Conservation (phyloP, 768 basidiomycete genomes). For the Austroboletus eburneus region DNA sequence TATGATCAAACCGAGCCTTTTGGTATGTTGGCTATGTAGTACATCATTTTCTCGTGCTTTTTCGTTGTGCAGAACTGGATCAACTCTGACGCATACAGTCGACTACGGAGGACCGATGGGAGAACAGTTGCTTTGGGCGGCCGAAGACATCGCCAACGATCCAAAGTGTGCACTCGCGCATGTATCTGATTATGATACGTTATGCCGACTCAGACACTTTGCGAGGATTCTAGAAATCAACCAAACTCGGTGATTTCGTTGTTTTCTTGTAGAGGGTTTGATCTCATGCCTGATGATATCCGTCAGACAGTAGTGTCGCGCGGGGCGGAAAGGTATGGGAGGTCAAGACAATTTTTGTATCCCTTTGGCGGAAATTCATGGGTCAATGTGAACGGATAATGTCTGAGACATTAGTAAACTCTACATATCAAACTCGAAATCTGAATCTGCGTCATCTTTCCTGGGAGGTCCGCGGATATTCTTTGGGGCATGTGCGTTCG, state of each 20-base stretch:
- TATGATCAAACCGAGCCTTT: slow-evolving; percentile 64
- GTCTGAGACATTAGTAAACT: not conserved
- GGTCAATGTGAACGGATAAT: not conserved
- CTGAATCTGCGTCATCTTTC: slow-evolving; percentile 71
- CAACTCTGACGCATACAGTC: slow-evolving; percentile 72
- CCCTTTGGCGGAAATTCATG: not conserved
- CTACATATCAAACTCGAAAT: slow-evolving; percentile 74
- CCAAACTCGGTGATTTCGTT: slow-evolving; percentile 70
- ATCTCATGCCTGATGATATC: slow-evolving; percentile 54
- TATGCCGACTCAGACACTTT: slow-evolving; percentile 54
- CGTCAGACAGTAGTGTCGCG: slow-evolving; percentile 47
- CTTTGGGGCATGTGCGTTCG: slow-evolving; percentile 47
- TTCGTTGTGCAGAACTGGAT: slow-evolving; percentile 63
- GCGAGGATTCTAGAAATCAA: slow-evolving; percentile 52
- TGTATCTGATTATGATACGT: not conserved
- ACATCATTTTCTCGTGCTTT: slow-evolving; percentile 59
- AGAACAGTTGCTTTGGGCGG: slow-evolving; percentile 68
- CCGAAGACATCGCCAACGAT: slow-evolving; percentile 59
- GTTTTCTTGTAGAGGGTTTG: slow-evolving; percentile 58
- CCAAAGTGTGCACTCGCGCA: slow-evolving; percentile 45
- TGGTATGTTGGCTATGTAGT: not conserved
- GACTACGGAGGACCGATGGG: slow-evolving; percentile 73
- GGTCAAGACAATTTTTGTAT: slow-evolving; percentile 32
- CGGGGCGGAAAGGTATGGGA: slow-evolving; percentile 71
- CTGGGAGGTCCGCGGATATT: slow-evolving; percentile 48